Base-by-base conservation (phyloP, 2,329 filamentous ascomycete genomes). In the Ophiognomonia clavigignenti-juglandacearum region DNA sequence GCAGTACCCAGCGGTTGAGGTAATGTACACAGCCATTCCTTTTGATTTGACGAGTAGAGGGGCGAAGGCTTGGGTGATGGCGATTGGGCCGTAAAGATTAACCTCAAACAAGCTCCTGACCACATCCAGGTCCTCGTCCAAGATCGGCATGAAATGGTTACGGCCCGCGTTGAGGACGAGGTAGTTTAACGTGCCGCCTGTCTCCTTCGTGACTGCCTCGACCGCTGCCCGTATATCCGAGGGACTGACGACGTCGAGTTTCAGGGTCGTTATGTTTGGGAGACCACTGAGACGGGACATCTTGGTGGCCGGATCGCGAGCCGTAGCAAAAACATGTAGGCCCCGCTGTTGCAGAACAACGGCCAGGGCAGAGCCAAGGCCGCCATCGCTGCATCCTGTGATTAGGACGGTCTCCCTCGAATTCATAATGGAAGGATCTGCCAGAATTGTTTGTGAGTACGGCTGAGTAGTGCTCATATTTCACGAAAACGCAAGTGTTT, bases 81-180 rank as follows among this genome's bases (percentile, higher is more conserved):
- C 56, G 32, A 64, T 54, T 1, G 57, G 55, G n/a, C 55, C 60
- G 9, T 59, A 52, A 50, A 63, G 56, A 42, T 64, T 64, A 23
- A 62, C 57, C 18, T 60, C 59, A 32, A 61, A 63, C 20, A 62
- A 45, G 1, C 53, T 26, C 31, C 52, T 57, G 22, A 54, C 50
- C 9, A 16, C 32, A 4, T 53, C 44, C 13, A 59, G 42, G 32
- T 59, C 38, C 19, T 57, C 57, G 31, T 62, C 59, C 2, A 61
- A 48, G 1, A 59, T 52, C 1, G 59, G 59, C 52, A 58, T 57
- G 37, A 59, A 56, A 38, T 59, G 58, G 29, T 57, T 60, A n/a
- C 53, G 54, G 13, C 56, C 59, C 14, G 59, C 57, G 27, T 60
- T 61, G 43, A 49, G 59, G 39, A 62, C 43, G 3, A 62, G 43